Evolutionary conservation across 805 yeast genomes (phyloP), one percentile per base, ranked within the genome.

Genomic region (Starmera caribaea): DNA sequence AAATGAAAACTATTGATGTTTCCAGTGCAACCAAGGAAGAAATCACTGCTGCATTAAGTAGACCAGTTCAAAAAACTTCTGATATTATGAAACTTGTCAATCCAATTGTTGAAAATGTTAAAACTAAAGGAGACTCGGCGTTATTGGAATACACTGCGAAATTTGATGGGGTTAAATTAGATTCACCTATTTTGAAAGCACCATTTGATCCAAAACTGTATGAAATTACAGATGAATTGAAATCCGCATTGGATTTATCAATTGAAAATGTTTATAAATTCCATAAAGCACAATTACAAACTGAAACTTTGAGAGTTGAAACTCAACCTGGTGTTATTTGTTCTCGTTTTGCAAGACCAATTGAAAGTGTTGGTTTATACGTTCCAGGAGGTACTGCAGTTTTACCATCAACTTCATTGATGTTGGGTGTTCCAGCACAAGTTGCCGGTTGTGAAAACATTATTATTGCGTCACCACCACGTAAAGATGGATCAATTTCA

Each of bases 361-460:
- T 92, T 50, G 95, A 87, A 55, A 79, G 76, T 43, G 98, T 92
- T 40, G 99, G 98, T 44, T 73, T 94, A 43, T 92, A 92, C 57
- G 85, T 92, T 44, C 99, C 99, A 40, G 99, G 99, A 52, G 99
- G 99, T 51, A 88, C 97, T 34, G 99, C 99, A 3, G 90, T 92
- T 29, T 73, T 92, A 48, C 99, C 99, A 33, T 90, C 97, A 15
- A 92, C 99, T 12, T 94, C 97, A 5, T 73, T 92, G 63, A 92
- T 92, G 97, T 73, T 92, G 51, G 97, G 98, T 54, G 96, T 92
- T 38, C 99, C 99, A 16, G 98, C 98, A 15, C 76, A 79, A 59
- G 99, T 89, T 45, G 99, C 99, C 24, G 96, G 96, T 6, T 92
- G 97, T 68, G 76, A 79, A 54, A 90, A 88, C 56, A 90, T 92